Percentiles rank a stretch among this genome's conserved stretches.
Evolutionary conservation across 1,284 basidiomycete species (phyloP).

Genomic region (Tilletiopsis washingtonensis): DNA sequence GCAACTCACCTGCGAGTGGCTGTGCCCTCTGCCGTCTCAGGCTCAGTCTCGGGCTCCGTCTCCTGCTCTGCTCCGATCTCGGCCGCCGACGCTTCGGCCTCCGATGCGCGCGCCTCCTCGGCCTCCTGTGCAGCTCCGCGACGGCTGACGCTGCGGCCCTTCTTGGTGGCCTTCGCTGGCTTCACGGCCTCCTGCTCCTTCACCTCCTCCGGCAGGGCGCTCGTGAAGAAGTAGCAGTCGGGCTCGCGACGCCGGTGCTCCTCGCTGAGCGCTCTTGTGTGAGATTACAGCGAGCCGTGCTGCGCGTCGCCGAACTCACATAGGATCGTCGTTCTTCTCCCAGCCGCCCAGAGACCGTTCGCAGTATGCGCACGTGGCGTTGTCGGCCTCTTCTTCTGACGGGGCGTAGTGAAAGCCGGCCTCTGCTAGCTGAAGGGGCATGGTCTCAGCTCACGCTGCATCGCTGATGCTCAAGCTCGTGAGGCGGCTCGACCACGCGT

Average conservation of each 20-base stretch:
- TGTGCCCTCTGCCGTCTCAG: too few relatives aligned
- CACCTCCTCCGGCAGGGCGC: too few relatives aligned
- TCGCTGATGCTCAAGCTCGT: neutral
- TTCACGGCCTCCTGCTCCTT: too few relatives aligned
- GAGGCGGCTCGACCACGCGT: neutral
- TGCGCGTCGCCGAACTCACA: slow-evolving; percentile 10
- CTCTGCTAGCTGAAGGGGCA: slow-evolving; percentile 26
- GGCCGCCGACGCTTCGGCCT: too few relatives aligned
- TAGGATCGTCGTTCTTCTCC: slow-evolving; percentile 45
- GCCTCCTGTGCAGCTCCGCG: too few relatives aligned
- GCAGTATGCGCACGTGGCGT: slow-evolving; percentile 45
- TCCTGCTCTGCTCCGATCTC: too few relatives aligned
- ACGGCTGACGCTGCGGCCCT: too few relatives aligned
- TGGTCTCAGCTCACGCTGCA: neutral
- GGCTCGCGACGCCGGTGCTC: slow-evolving; percentile 41
- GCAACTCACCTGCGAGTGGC: too few relatives aligned
- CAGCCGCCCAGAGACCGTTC: slow-evolving; percentile 39
- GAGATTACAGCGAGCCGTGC: neutral
- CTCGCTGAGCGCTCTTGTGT: slow-evolving; percentile 8
- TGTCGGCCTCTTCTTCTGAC: slow-evolving; percentile 30
- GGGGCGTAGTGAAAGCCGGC: slow-evolving; percentile 45
- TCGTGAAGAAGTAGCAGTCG: slow-evolving; percentile 43
- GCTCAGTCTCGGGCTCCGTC: too few relatives aligned
- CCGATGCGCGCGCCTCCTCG: too few relatives aligned
- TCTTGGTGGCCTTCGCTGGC: too few relatives aligned